Base-by-base conservation (phyloP, 2,329 filamentous ascomycete genomes). In the Xylaria arbuscula region DNA sequence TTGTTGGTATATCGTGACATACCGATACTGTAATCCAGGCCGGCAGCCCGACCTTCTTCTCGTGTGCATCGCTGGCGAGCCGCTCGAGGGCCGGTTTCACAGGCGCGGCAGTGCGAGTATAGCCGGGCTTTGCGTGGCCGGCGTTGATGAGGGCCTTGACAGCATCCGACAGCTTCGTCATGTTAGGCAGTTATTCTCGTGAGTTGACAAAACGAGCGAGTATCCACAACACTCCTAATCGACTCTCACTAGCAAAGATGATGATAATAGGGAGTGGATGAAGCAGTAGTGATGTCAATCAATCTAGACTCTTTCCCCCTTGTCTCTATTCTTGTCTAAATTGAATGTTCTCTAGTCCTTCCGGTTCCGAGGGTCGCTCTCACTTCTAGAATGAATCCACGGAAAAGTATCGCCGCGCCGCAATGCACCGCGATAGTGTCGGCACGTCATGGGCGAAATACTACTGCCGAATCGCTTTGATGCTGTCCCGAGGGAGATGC, bases 101-200 rank as follows among this genome's bases (percentile, higher is more conserved):
- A 68, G 87, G 83, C 13, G 83, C 80, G 34, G 92, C 87, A 1
- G 92, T 90, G 1, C 89, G 85, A 1, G 89, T 85, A 1, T 89
- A 89, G 58, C 89, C 87, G 0, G 92, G 89, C 1, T 87, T 85
- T 51, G 92, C 88, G 74, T 89, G 87, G 3, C 90, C 85, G 67
- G 90, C 87, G 75, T 91, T 91, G 81, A 94, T 90, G 71, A 94
- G 87, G 55, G 88, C 85, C 81, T 94, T 94, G 73, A 95, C 85
- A 58, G 88, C 81, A 1, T 87, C 83, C 1, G 91, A 92, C 22
- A 95, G 85, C 79, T 92, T 94, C 7, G 91, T 89, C 91, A 93
- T 93, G 73, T 56, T 38, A 7, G 61, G 22, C 13, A 50, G 56
- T 22, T 53, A 38, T 3, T 24, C 19, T 17, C 9, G 10, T 17